These are phyloP conservation scores for Ascochyta rabiei DNA, from an alignment of 2,329 filamentous ascomycete genomes.

Conservation along the genomic window DNA sequence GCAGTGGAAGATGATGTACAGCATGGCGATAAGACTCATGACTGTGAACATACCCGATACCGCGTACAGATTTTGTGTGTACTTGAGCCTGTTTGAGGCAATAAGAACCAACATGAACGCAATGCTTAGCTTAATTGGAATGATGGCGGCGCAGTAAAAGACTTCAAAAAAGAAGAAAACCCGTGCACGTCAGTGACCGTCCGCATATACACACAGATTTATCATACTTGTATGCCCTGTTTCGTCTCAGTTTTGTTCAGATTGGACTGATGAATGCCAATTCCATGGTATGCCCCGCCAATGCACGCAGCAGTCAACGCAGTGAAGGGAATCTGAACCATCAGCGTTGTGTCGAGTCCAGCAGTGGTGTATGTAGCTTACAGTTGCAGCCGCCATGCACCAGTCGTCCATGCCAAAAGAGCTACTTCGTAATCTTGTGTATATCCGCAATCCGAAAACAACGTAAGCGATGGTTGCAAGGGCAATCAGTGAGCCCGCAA, in stretches of 20 bases:
- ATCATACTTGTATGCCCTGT: slow-evolving; percentile 26
- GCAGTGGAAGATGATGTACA: slow-evolving; percentile 49
- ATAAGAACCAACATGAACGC: slow-evolving; percentile 46
- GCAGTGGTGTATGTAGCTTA: neutral
- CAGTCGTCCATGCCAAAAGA: slow-evolving; percentile 42
- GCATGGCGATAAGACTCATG: slow-evolving; percentile 39
- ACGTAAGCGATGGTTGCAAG: slow-evolving; percentile 22
- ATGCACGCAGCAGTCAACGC: slow-evolving; percentile 19
- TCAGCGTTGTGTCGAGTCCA: neutral
- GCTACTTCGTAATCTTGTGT: slow-evolving; percentile 22
- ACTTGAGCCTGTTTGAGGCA: slow-evolving; percentile 35
- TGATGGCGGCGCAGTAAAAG: slow-evolving; percentile 46
- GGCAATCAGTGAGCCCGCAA: slow-evolving; percentile 27
- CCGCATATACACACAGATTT: neutral
- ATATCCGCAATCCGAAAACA: slow-evolving; percentile 23
- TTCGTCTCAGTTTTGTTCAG: neutral
- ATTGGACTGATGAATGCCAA: slow-evolving; percentile 21
- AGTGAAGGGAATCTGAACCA: slow-evolving; percentile 4
- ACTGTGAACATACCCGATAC: slow-evolving; percentile 39
- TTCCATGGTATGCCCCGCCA: slow-evolving; percentile 3
- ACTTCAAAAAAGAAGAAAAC: slow-evolving; percentile 49
- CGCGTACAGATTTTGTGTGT: slow-evolving; percentile 34
- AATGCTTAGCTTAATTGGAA: slow-evolving; percentile 48
- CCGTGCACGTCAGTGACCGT: slow-evolving; percentile 19
- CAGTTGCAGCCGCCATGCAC: slow-evolving; percentile 24